A percentile compares a stretch with the other conserved stretches of the same genome.
Conservation (phyloP, 345 rosid species). For the Hirschfeldia incana region DNA sequence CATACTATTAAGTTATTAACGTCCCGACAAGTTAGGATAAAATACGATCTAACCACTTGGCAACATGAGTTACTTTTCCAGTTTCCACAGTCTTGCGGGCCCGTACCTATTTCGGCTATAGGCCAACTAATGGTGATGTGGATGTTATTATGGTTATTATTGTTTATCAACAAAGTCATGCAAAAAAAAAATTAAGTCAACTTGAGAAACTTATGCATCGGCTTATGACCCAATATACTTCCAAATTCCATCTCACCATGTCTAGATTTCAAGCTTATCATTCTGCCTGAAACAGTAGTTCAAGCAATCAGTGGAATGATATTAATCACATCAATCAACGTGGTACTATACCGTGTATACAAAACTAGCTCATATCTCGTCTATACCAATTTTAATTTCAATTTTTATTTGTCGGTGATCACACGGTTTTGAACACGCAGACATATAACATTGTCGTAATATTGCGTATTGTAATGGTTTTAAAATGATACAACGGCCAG, state of each 20-base stretch:
- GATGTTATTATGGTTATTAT: neutral
- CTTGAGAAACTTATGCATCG: neutral
- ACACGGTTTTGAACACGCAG: neutral
- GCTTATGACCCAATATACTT: neutral
- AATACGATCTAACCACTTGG: slow-evolving; percentile 11
- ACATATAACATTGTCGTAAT: neutral
- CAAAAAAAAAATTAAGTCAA: neutral
- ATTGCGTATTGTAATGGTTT: too few species aligned
- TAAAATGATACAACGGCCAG: too few species aligned
- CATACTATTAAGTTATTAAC: neutral
- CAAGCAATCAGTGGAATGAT: neutral
- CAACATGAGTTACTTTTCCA: slow-evolving; percentile 11
- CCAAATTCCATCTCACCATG: neutral
- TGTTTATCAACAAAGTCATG: slow-evolving; percentile 4
- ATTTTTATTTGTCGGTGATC: neutral
- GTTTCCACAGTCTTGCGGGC: slow-evolving; percentile 28
- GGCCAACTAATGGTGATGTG: neutral
- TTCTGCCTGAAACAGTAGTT: neutral
- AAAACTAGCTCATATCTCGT: neutral
- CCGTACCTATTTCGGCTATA: neutral
- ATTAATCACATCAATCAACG: neutral
- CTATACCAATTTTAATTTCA: neutral
- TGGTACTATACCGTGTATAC: neutral
- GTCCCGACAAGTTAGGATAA: slow-evolving; percentile 15
- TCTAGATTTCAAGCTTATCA: neutral